Evolutionary conservation across 352 stramenopile species (phyloP), one percentile per base, ranked within the genome.

Genomic region (Phytophthora aleatoria): DNA sequence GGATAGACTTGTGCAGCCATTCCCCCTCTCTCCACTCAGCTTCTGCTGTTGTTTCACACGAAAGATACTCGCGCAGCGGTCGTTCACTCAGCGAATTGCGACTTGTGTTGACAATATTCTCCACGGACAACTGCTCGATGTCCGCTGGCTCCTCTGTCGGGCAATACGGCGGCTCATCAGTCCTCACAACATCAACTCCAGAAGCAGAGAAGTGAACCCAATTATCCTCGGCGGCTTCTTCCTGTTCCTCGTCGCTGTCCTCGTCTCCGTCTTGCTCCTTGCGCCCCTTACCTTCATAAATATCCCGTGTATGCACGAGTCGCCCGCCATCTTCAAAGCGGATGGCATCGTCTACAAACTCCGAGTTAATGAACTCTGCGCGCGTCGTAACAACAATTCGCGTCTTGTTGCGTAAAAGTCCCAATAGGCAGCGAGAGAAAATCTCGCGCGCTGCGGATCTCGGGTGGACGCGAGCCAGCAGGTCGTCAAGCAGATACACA

Each of bases 341-440:
- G 43, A 90, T 75, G 11, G 83, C 80, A 55, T 82, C 57, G 57
- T 89, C 71, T 3, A 89, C 80, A 52, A 83, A 81, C 60, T 84
- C 73, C 24, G 80, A 91, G 11, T 70, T 68, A 44, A 91, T 77
- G 52, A 90, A 89, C 54, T 89, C 83, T 6, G 79, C 67, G 36
- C 84, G 83, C 56, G 87, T 83, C 10, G 85, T 92, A 26, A 89
- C 85, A 36, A 93, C 55, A 8, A 95, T 55, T 35, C 83, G 71
- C 13, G 82, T 91, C 67, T 91, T 91, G 64, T 88, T 65, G 16
- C 69, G 64, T 49, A 95, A 58, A 10, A 92, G 67, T 0, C 78
- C 75, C 15, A 89, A 26, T 2, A 97, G 62, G 38, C 87, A 96
- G 48, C 87, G 87, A 16, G 80, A 78, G 59, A 97, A 96, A 52